Conservation (phyloP, 129 eudicot genomes). For the Dittrichia graveolens region DNA sequence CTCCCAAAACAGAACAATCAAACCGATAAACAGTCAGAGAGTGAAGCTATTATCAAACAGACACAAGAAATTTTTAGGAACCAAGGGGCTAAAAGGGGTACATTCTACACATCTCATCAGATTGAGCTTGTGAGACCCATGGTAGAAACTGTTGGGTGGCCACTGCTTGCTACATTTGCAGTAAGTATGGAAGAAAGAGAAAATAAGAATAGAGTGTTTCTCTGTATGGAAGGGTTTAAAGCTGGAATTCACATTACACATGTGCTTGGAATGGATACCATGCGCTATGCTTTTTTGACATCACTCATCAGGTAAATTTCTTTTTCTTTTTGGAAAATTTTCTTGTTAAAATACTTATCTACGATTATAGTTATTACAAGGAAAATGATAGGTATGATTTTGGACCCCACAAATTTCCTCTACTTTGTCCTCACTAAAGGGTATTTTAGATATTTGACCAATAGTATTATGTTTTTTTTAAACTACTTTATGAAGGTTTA, state of each 20-base stretch:
- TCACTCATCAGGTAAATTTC: constrained; percentile 75
- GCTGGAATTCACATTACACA: constrained; percentile 96
- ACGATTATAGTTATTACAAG: not conserved
- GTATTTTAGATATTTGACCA: constrained; percentile 6
- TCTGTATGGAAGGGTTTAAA: constrained; percentile 95
- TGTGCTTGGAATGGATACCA: constrained; percentile 97
- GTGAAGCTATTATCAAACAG: constrained; percentile 79
- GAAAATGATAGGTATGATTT: not conserved
- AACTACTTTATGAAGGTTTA: not conserved
- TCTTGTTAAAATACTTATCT: not conserved
- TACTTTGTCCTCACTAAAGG: constrained; percentile 5
- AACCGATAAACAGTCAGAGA: constrained; percentile 71
- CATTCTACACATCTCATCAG: constrained; percentile 72
- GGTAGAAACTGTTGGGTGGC: constrained; percentile 98
- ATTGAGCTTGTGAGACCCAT: constrained; percentile 88
- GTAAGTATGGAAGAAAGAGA: constrained; percentile 97
- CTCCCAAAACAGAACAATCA: constrained; percentile 71
- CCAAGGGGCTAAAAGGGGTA: constrained; percentile 86
- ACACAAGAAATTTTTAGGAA: constrained; percentile 75
- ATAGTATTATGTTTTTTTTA: not conserved
- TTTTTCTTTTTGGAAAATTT: not conserved
- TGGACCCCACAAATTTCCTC: constrained; percentile 7
- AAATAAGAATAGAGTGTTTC: constrained; percentile 69
- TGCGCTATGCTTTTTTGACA: constrained; percentile 97
- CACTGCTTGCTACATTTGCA: constrained; percentile 92